Evolutionary conservation across 805 yeast species (phyloP), one percentile per base, ranked within the genome.

Genomic region (Candida arabinofermentans): DNA sequence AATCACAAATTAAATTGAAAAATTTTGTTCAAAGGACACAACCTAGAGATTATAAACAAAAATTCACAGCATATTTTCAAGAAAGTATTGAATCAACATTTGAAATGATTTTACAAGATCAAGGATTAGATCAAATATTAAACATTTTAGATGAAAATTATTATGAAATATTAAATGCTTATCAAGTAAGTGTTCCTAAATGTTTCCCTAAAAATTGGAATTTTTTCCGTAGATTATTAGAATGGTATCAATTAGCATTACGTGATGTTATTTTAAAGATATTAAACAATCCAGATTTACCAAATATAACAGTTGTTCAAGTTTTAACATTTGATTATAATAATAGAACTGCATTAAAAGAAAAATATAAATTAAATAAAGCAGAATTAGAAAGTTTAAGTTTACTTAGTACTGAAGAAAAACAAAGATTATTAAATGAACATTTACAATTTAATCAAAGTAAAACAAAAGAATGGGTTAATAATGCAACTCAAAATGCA

Each of bases 401-500:
- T 5, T 34, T 59, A 8, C 37, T 62, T 14, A 40, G 51, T 6
- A 89, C 81, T 30, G 83, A 80, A 24, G 78, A 82, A 48, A 88
- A 86, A 61, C 81, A 81, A 41, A 71, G 71, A 27, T 73, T 93
- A 9, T 71, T 90, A 53, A 82, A 79, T 41, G 97, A 91, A 56
- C 90, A 88, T 59, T 66, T 87, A 61, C 71, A 74, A 45, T 74
- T 89, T 49, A 79, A 88, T 40, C 75, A 83, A 3, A 64, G 64
- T 18, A 88, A 88, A 61, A 83, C 91, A 72, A 75, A 74, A 13
- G 95, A 88, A 64, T 93, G 98, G 98, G 78, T 87, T 61, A 60
- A 61, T 3, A 86, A 81, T 47, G 71, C 61, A 6, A 36, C 54
- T 13, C 36, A 24, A 2, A 53, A 53, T 6, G 56, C 62, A 5